Conservation (phyloP, 2,329 filamentous ascomycete genomes). For the Hypomyces perniciosus region DNA sequence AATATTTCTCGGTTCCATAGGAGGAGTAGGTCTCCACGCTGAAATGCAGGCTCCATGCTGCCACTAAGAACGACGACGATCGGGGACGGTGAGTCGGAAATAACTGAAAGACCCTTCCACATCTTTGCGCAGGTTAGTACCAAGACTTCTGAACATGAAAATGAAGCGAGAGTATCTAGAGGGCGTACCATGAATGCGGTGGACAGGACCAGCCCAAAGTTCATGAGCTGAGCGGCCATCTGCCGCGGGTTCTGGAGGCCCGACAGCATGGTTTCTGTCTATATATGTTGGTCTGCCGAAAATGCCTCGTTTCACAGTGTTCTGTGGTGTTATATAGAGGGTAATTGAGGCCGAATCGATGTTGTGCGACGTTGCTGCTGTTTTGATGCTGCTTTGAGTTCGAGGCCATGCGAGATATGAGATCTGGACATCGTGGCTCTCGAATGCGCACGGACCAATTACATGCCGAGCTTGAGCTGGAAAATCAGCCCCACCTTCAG, state of each 20-base stretch:
- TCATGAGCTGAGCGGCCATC: constrained; percentile 73
- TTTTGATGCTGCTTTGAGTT: neutral
- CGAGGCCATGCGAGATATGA: constrained; percentile 9
- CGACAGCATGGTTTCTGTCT: constrained; percentile 52
- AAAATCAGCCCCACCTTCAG: neutral
- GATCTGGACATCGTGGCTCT: constrained; percentile 26
- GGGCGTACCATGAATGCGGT: constrained; percentile 74
- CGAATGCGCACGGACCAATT: constrained; percentile 15
- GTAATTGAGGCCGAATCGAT: neutral
- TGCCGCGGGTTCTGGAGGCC: constrained; percentile 71
- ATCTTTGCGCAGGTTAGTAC: constrained; percentile 42
- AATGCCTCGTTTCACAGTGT: too few relatives aligned
- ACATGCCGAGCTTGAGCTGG: neutral
- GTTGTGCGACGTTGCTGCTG: neutral
- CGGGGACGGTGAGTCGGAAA: constrained; percentile 67
- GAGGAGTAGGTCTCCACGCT: constrained; percentile 69
- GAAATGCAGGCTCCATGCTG: constrained; percentile 80
- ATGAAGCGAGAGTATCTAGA: neutral
- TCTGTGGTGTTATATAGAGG: neutral
- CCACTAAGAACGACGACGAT: constrained; percentile 81
- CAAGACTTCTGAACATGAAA: neutral
- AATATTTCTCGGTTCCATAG: constrained; percentile 66
- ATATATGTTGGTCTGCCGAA: neutral
- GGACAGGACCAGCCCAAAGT: constrained; percentile 84
- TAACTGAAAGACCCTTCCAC: constrained; percentile 82